phyloP scores from a whole-genome alignment of 192 early-diverging fungal species.

The Entophlyctis helioformis region DNA sequence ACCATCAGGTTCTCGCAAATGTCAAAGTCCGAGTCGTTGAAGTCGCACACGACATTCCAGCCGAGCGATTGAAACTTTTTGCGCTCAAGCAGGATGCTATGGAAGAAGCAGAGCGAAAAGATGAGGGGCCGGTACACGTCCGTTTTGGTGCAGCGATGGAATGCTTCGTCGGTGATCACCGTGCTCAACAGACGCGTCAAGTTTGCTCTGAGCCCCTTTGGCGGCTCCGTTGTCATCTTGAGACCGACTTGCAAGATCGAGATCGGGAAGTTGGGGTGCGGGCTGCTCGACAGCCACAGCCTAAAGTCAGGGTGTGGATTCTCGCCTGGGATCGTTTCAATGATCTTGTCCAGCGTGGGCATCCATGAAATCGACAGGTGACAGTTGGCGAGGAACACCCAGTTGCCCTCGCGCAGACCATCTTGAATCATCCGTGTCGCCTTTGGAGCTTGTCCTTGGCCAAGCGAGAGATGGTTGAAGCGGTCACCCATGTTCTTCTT shows the following conservation, averaged over 20 bases:
- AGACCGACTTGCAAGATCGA: slow-evolving; percentile 45
- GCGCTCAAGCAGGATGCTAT: slow-evolving; percentile 40
- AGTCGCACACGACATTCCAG: slow-evolving; percentile 49
- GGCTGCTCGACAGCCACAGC: slow-evolving; percentile 50
- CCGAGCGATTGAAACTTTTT: slow-evolving; percentile 54
- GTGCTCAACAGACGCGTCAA: slow-evolving; percentile 30
- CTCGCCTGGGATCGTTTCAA: slow-evolving; percentile 36
- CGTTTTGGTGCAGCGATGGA: slow-evolving; percentile 26
- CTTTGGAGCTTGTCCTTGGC: slow-evolving; percentile 54
- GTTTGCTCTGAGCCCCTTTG: slow-evolving; percentile 48
- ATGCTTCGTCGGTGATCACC: slow-evolving; percentile 34
- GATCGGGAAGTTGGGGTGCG: slow-evolving; percentile 52
- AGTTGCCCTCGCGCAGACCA: slow-evolving; percentile 44
- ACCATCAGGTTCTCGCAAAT: slow-evolving; percentile 44
- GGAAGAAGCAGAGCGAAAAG: slow-evolving; percentile 48
- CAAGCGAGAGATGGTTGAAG: slow-evolving; percentile 47
- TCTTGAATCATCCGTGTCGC: slow-evolving; percentile 46
- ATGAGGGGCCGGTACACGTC: slow-evolving; percentile 41
- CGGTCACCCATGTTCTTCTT: slow-evolving; percentile 34
- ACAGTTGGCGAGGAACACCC: slow-evolving; percentile 57
- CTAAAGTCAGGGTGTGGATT: slow-evolving; percentile 47
- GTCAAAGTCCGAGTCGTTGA: slow-evolving; percentile 58
- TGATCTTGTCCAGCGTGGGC: slow-evolving; percentile 46
- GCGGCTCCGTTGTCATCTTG: slow-evolving; percentile 55
- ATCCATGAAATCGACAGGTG: slow-evolving; percentile 55